Conservation (phyloP, 2,329 filamentous ascomycete species). For the Fusarium chuoi region DNA sequence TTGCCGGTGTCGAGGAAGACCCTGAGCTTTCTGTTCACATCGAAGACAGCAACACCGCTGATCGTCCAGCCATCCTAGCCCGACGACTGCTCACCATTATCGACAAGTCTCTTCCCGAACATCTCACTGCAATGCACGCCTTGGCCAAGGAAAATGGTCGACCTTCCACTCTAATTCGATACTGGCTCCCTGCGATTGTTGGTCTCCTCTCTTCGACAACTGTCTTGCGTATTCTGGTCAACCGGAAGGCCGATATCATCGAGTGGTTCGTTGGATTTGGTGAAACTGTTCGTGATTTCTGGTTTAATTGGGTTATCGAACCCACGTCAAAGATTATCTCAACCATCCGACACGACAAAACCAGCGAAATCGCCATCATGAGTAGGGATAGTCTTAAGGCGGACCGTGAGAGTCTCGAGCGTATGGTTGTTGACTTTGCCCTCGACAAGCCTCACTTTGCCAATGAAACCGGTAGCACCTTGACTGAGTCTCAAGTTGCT, state of each 20-base stretch:
- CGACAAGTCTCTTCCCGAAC: slow-evolving; percentile 72
- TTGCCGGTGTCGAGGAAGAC: slow-evolving; percentile 70
- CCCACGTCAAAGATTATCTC: slow-evolving; percentile 84
- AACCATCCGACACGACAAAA: slow-evolving; percentile 92
- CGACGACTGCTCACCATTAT: slow-evolving; percentile 77
- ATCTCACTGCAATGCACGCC: slow-evolving; percentile 65
- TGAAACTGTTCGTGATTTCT: slow-evolving; percentile 85
- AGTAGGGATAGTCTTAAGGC: slow-evolving; percentile 91
- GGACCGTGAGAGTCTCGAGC: slow-evolving; percentile 90
- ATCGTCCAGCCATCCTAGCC: slow-evolving; percentile 70
- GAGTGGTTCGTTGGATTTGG: slow-evolving; percentile 85
- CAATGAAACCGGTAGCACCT: slow-evolving; percentile 55
- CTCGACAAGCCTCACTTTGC: slow-evolving; percentile 78
- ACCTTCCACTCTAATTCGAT: slow-evolving; percentile 79
- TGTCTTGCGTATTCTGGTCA: slow-evolving; percentile 80
- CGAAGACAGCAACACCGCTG: slow-evolving; percentile 56
- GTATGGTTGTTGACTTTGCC: slow-evolving; percentile 98
- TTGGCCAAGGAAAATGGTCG: slow-evolving; percentile 75
- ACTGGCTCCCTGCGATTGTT: slow-evolving; percentile 83
- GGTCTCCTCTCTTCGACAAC: slow-evolving; percentile 87
- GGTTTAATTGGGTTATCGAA: slow-evolving; percentile 95
- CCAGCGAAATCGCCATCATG: slow-evolving; percentile 96
- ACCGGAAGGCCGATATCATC: slow-evolving; percentile 78
- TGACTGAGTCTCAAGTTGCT: slow-evolving; percentile 76
- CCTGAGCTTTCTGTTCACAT: slow-evolving; percentile 65